Evolutionary conservation across 768 basidiomycete genomes (phyloP).

Genomic region (Tulasnella calospora): DNA sequence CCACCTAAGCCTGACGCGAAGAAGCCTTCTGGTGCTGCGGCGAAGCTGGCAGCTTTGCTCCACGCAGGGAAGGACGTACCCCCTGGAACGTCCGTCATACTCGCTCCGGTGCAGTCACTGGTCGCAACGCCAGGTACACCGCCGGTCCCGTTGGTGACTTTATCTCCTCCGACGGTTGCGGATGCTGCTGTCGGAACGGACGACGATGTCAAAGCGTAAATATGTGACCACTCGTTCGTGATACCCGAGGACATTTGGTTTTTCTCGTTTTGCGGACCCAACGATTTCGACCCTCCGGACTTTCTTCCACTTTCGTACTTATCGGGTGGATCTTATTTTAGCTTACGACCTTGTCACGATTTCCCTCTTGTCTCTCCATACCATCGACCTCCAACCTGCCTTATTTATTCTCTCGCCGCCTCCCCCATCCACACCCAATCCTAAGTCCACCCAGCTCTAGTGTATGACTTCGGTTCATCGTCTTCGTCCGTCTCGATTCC

Average conservation of each 20-base stretch:
- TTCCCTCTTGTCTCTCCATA: neutral
- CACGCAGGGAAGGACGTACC: neutral
- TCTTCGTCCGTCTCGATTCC: neutral
- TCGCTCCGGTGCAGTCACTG: neutral
- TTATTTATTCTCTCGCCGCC: neutral
- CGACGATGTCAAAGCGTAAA: neutral
- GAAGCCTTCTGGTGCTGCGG: neutral
- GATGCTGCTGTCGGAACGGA: conserved; percentile 14
- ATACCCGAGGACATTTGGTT: neutral
- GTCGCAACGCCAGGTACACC: neutral
- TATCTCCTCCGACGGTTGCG: conserved; percentile 4
- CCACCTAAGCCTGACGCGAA: conserved; percentile 32
- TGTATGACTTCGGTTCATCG: neutral
- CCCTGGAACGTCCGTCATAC: conserved; percentile 16
- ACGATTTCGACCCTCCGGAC: neutral
- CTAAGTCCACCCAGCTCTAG: neutral
- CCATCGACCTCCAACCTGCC: neutral
- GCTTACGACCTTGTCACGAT: neutral
- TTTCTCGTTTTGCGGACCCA: neutral
- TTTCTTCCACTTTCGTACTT: neutral
- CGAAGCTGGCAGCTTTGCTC: neutral
- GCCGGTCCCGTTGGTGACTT: conserved; percentile 15
- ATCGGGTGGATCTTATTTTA: neutral
- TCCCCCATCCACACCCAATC: neutral
- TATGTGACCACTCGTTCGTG: neutral